These are phyloP conservation scores for Aspergillus quadricinctus DNA, from an alignment of 2,329 filamentous ascomycete genomes.

Conservation along the genomic window DNA sequence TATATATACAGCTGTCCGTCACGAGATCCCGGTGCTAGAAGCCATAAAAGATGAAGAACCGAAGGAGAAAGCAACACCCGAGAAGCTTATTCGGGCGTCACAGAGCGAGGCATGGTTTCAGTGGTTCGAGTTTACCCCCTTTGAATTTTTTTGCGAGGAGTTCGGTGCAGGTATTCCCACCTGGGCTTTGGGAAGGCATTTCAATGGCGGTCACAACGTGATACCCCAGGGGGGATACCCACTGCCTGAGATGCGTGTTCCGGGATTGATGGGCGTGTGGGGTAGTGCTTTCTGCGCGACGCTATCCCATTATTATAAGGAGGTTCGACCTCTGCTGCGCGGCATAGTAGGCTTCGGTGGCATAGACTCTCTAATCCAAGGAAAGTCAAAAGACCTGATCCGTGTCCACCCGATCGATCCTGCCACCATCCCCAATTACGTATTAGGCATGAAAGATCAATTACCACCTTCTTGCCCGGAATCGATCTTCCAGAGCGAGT, in stretches of 20 bases:
- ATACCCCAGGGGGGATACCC: conserved; percentile 61
- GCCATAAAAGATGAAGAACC: conserved; percentile 26
- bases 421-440: conserved; percentile 84
- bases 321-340: conserved; percentile 77
- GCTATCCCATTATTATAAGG: conserved; percentile 90
- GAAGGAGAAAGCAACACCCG: conserved; percentile 25
- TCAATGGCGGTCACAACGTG: conserved; percentile 66
- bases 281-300: conserved; percentile 96
- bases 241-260: conserved; percentile 77
- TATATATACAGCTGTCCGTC: conserved; percentile 91
- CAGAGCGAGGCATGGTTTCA: conserved; percentile 82
- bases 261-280: conserved; percentile 88
- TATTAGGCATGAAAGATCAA: conserved; percentile 70
- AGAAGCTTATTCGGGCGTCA: conserved; percentile 43
- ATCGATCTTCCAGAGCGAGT: conserved; percentile 64
- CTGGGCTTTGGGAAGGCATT: conserved; percentile 84
- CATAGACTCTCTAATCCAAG: conserved; percentile 77
- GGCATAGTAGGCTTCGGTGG: conserved; percentile 69
- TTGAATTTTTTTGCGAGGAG: conserved; percentile 94
- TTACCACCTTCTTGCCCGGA: conserved; percentile 74
- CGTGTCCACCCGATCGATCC: conserved; percentile 95
- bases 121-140: conserved; percentile 94
- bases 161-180: conserved; percentile 87
- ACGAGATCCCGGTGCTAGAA: conserved; percentile 75
- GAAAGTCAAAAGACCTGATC: conserved; percentile 75